phyloP scores from a whole-genome alignment of 257 asterid species.

The Salvia miltiorrhiza region DNA sequence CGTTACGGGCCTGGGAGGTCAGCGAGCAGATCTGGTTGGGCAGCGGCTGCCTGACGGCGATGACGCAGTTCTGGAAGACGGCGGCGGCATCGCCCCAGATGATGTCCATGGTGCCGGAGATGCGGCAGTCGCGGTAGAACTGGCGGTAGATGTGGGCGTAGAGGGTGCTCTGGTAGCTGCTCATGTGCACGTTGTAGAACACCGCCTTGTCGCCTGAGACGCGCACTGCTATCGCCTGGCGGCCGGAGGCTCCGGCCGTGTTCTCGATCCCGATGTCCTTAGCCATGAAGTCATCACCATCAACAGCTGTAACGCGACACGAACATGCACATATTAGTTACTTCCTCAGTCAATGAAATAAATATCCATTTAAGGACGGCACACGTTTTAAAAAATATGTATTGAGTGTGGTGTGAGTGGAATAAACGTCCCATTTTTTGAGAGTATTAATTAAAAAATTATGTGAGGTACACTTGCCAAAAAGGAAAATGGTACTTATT shows the following conservation, averaged over 20 bases:
- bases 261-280: conserved; percentile 74
- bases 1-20: conserved; percentile 79
- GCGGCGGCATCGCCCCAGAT: conserved; percentile 72
- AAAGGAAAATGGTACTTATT: no score
- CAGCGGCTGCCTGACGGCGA: conserved; percentile 60
- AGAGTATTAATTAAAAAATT: no score
- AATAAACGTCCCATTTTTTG: no score
- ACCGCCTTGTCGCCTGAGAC: conserved; percentile 59
- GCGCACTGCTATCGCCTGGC: conserved; percentile 77
- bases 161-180: conserved; percentile 73
- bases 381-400: no score
- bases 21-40: conserved; percentile 63
- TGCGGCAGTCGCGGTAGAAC: conserved; percentile 54
- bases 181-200: conserved; percentile 61
- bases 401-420: no score
- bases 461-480: no score
- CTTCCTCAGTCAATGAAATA: no score
- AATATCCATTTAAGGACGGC: no score
- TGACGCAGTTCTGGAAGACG: conserved; percentile 58
- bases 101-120: conserved; percentile 77
- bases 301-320: conserved; percentile 32
- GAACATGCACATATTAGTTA: background rate
- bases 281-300: conserved; percentile 58
- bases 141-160: conserved; percentile 74
- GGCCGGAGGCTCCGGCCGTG: conserved; percentile 59